Evolutionary conservation across 768 basidiomycete species (phyloP).

Genomic region (Tylopilus balloui): DNA sequence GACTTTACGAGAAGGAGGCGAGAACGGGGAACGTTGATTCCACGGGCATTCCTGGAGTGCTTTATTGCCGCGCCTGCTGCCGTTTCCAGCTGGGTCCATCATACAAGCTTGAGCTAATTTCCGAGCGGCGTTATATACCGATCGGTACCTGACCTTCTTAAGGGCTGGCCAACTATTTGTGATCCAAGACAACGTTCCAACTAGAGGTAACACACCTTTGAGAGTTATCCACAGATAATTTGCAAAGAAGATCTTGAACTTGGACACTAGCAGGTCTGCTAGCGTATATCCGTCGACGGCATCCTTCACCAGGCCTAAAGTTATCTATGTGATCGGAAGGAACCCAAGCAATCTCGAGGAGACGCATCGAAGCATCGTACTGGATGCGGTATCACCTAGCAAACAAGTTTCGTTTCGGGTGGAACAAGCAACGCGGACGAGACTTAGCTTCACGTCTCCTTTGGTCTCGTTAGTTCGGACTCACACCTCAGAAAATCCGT

Average conservation of each 20-base stretch:
- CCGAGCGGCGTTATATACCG: background rate
- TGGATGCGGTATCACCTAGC: conserved; percentile 82
- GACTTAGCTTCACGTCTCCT: conserved; percentile 61
- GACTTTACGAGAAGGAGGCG: conserved; percentile 92
- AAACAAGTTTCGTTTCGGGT: background rate
- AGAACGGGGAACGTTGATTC: conserved; percentile 90
- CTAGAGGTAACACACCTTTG: conserved; percentile 44
- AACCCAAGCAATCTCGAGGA: conserved; percentile 12
- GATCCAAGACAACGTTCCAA: background rate
- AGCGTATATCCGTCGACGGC: background rate
- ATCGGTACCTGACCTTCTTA: conserved; percentile 72
- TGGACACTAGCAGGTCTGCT: conserved; percentile 48
- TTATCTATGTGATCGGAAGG: conserved; percentile 9
- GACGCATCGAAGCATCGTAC: conserved; percentile 48
- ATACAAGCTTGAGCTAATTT: conserved; percentile 1
- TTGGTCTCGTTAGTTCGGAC: conserved; percentile 72
- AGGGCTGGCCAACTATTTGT: conserved; percentile 48
- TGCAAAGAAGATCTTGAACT: conserved; percentile 93
- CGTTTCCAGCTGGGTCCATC: conserved; percentile 60
- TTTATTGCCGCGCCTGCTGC: conserved; percentile 93
- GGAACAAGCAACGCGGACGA: background rate
- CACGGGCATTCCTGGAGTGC: conserved; percentile 88
- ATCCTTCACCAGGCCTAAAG: conserved; percentile 33
- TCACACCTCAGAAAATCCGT: conserved; percentile 92
- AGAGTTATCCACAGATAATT: conserved; percentile 81